A percentile compares a stretch with the other conserved stretches of the same genome.
phyloP scores from a whole-genome alignment of 192 early-diverging fungal species.

The Mortierella claussenii region DNA sequence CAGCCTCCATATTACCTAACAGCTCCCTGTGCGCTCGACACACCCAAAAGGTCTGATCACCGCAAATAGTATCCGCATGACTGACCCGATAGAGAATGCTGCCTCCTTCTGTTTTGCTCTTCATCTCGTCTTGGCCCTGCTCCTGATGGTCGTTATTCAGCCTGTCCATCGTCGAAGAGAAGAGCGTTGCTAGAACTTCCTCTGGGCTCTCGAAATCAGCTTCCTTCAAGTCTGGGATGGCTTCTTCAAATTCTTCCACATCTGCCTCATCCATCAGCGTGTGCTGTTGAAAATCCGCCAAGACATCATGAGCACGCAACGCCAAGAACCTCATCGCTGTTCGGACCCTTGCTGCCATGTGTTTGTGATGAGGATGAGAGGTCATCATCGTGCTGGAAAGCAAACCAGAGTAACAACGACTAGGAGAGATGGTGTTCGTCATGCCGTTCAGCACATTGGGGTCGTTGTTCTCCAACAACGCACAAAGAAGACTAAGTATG shows the following conservation, averaged over 20 bases:
- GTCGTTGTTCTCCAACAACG: slow-evolving; percentile 10
- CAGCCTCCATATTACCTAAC: neutral
- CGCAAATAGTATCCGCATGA: too few species aligned
- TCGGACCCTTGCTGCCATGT: slow-evolving; percentile 4
- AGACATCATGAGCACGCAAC: neutral
- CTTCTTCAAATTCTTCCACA: neutral
- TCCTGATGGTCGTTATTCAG: too few species aligned
- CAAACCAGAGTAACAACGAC: too few species aligned
- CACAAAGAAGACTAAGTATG: slow-evolving; percentile 26
- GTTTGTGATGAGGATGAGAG: neutral
- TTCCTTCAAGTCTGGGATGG: neutral
- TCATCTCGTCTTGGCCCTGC: too few species aligned
- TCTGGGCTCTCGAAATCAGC: slow-evolving; percentile 5
- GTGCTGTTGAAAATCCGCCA: slow-evolving; percentile 3
- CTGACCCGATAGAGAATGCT: too few species aligned
- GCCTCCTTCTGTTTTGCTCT: neutral
- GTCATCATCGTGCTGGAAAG: slow-evolving; percentile 2
- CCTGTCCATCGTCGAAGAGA: too few species aligned
- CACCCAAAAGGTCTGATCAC: slow-evolving; percentile 9
- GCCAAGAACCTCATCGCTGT: slow-evolving; percentile 21
- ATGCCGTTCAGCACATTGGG: neutral
- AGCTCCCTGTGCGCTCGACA: slow-evolving; percentile 30
- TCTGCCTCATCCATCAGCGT: neutral
- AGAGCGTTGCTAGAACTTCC: neutral
- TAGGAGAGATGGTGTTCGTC: neutral